These are phyloP conservation scores for Hypoxylon trugodes DNA, from an alignment of 495 filamentous ascomycete species.

Conservation along the genomic window DNA sequence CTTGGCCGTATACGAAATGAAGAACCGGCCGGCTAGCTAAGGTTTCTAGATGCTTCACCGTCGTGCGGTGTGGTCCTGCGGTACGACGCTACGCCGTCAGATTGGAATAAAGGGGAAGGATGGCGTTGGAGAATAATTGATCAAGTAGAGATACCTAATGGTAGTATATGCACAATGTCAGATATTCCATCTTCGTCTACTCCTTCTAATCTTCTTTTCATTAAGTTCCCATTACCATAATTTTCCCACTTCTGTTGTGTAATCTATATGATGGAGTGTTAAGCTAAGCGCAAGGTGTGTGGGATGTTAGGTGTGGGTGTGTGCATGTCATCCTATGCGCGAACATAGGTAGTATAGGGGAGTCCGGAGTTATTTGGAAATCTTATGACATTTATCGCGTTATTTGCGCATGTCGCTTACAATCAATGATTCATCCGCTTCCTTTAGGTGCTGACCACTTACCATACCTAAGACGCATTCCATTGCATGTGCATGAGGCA, in stretches of 20 bases:
- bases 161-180: too few relatives aligned
- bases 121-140: too few relatives aligned
- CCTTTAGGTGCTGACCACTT: conserved; percentile 23
- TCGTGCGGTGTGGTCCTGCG: conserved; percentile 11
- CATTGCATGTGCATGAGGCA: conserved; percentile 31
- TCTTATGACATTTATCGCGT: conserved; percentile 9
- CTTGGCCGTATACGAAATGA: conserved; percentile 6
- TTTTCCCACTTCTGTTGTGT: neutral
- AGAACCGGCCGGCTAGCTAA: neutral
- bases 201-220: neutral
- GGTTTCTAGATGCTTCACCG: conserved; percentile 1
- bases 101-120: too few relatives aligned
- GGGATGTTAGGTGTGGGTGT: neutral
- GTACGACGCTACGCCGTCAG: too few relatives aligned
- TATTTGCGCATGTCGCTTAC: conserved; percentile 16
- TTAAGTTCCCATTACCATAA: neutral
- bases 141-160: too few relatives aligned
- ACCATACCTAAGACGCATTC: neutral
- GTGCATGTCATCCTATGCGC: too few relatives aligned
- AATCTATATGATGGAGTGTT: conserved; percentile 6
- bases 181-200: neutral
- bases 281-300: conserved; percentile 16
- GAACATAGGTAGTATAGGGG: too few relatives aligned
- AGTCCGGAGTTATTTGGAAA: conserved; percentile 23
- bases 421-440: too few relatives aligned